These are phyloP conservation scores for Excoecaria cochinchinensis DNA, from an alignment of 345 rosid genomes.

Conservation along the genomic window DNA sequence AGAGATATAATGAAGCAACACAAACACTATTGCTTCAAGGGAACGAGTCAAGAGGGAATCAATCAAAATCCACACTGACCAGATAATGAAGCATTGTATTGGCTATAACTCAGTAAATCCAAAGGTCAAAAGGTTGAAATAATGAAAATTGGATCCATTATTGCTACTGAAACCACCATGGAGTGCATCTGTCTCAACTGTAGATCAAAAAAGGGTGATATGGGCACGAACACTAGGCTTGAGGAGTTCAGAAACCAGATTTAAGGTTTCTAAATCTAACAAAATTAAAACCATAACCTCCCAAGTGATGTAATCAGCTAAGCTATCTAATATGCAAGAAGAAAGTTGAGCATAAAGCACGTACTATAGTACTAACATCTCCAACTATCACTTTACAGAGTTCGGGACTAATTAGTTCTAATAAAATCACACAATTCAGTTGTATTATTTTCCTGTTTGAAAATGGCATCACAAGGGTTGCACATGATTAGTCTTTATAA, in stretches of 20 bases:
- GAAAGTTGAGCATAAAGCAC: no score
- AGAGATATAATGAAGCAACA: background rate
- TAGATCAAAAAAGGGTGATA: background rate
- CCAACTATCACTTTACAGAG: no score
- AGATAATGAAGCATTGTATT: background rate
- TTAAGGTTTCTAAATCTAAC: background rate
- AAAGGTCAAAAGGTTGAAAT: background rate
- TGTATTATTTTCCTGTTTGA: no score
- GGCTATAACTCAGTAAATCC: background rate
- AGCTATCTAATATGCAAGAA: no score
- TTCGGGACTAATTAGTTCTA: no score
- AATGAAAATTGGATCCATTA: no score
- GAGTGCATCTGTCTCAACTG: background rate
- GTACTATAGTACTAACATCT: no score
- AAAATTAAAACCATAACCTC: background rate
- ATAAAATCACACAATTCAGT: no score
- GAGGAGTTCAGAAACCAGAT: background rate
- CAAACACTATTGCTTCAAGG: conserved; percentile 2
- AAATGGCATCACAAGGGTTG: no score
- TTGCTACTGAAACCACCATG: background rate
- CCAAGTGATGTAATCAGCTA: background rate
- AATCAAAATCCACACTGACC: background rate
- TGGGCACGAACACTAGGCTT: background rate
- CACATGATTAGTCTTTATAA: no score
- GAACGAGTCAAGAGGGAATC: background rate